Conservation (phyloP, 352 stramenopile species). For the Phytophthora macrochlamydospora region DNA sequence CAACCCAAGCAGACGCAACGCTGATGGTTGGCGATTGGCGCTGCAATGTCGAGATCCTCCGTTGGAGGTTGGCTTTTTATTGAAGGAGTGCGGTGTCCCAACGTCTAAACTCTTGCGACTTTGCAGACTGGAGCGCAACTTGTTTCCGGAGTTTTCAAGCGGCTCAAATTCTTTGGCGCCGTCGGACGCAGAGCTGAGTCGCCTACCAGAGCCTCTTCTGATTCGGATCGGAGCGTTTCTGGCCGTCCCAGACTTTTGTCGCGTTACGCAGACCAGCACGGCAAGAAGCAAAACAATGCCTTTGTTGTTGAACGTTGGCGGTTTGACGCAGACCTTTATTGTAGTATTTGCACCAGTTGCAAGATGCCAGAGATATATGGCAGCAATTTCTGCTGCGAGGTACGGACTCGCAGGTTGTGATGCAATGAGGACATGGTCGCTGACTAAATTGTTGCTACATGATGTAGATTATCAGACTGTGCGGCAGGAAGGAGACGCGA, state of each 20-base stretch:
- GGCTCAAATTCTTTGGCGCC: neutral
- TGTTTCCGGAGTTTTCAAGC: constrained; percentile 39
- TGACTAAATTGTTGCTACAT: constrained; percentile 1
- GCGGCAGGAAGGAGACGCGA: constrained; percentile 7
- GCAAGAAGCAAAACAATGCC: constrained; percentile 11
- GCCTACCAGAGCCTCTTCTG: constrained; percentile 40
- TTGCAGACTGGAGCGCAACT: constrained; percentile 45
- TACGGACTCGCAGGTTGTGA: constrained; percentile 13
- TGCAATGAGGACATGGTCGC: neutral
- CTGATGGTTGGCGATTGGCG: constrained; percentile 31
- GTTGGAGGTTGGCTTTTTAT: constrained; percentile 36
- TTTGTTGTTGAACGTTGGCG: neutral
- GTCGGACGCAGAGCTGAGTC: constrained; percentile 47
- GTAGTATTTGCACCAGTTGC: constrained; percentile 36
- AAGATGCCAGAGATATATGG: constrained; percentile 34
- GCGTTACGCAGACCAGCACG: constrained; percentile 42
- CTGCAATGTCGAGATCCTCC: constrained; percentile 47
- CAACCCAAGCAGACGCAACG: neutral
- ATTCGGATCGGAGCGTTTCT: constrained; percentile 35
- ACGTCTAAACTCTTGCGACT: too few relatives aligned
- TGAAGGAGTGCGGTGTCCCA: too few relatives aligned
- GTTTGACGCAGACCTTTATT: constrained; percentile 4
- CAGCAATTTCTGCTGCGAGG: constrained; percentile 33
- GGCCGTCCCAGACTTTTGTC: constrained; percentile 36
- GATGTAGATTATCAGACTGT: constrained; percentile 25